These are phyloP conservation scores for Diplodia seriata DNA, from an alignment of 2,329 filamentous ascomycete species.

Conservation along the genomic window DNA sequence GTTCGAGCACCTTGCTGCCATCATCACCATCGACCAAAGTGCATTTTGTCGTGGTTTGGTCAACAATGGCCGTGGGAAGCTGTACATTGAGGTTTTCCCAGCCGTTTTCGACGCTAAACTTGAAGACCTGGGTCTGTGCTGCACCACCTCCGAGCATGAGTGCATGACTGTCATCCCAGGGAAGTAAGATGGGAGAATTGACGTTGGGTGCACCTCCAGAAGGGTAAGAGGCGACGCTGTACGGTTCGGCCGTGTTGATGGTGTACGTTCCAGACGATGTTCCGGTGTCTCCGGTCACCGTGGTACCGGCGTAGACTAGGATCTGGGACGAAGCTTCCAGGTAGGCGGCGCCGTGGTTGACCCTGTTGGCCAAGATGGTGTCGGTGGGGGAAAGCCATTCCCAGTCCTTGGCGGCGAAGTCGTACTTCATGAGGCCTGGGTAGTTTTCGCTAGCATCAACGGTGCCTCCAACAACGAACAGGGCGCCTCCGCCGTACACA, in stretches of 20 bases:
- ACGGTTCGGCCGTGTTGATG: conserved; percentile 71
- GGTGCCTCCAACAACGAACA: conserved; percentile 81
- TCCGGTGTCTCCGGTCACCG: conserved; percentile 61
- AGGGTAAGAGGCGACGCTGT: conserved; percentile 65
- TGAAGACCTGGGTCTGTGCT: conserved; percentile 71
- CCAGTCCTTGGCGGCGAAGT: conserved; percentile 65
- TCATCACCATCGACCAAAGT: conserved; percentile 75
- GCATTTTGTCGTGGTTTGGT: conserved; percentile 66
- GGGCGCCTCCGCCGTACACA: conserved; percentile 71
- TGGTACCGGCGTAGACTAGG: conserved; percentile 79
- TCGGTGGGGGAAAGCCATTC: conserved; percentile 59
- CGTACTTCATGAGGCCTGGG: conserved; percentile 75
- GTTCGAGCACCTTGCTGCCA: conserved; percentile 77
- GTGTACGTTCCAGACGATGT: conserved; percentile 78
- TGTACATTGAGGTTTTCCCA: conserved; percentile 74
- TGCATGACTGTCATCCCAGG: conserved; percentile 74
- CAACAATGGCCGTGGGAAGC: conserved; percentile 66
- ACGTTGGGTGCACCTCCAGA: conserved; percentile 68
- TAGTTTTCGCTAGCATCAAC: conserved; percentile 58
- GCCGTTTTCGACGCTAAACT: conserved; percentile 68
- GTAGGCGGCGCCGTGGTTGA: conserved; percentile 78
- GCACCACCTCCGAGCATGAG: conserved; percentile 76
- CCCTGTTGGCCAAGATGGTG: conserved; percentile 66
- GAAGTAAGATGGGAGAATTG: conserved; percentile 71
- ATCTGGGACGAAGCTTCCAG: conserved; percentile 74